Percentiles rank a stretch among this genome's conserved stretches.
Evolutionary conservation across 805 yeast species (phyloP).

Genomic region (Myxozyma kluyveri): DNA sequence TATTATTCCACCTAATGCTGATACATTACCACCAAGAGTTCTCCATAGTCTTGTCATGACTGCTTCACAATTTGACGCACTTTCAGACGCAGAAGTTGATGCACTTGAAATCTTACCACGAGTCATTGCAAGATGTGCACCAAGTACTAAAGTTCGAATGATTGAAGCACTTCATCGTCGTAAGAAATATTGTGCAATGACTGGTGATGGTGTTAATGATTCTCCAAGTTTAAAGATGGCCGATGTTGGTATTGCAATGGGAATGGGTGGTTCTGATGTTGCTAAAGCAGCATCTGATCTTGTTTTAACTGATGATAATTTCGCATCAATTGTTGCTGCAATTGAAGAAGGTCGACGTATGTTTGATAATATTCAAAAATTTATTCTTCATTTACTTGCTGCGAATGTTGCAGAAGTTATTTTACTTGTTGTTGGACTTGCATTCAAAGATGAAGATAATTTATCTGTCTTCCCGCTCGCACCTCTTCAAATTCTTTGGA

Average conservation of each 20-base stretch:
- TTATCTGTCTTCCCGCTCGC: slow-evolving; percentile 78
- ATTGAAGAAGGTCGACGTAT: slow-evolving; percentile 78
- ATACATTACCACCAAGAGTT: slow-evolving; percentile 38
- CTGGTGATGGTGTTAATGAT: slow-evolving; percentile 82
- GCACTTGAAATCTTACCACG: slow-evolving; percentile 63
- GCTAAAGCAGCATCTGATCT: slow-evolving; percentile 83
- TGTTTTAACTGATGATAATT: slow-evolving; percentile 72
- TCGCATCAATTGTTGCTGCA: slow-evolving; percentile 74
- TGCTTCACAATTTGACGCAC: slow-evolving; percentile 65
- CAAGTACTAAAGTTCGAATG: slow-evolving; percentile 77
- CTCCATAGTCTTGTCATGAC: slow-evolving; percentile 54
- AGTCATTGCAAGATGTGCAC: slow-evolving; percentile 81
- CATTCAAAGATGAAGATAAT: slow-evolving; percentile 59
- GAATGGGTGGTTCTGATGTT: slow-evolving; percentile 75
- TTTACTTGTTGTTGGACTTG: slow-evolving; percentile 67
- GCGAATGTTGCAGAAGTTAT: slow-evolving; percentile 71
- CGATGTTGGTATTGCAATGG: slow-evolving; percentile 84
- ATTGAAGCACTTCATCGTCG: slow-evolving; percentile 71
- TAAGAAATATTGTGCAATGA: slow-evolving; percentile 69
- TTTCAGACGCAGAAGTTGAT: slow-evolving; percentile 62
- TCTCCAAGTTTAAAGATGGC: slow-evolving; percentile 74
- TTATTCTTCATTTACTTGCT: slow-evolving; percentile 68
- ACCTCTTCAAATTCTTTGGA: slow-evolving; percentile 79
- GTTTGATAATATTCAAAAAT: slow-evolving; percentile 75
- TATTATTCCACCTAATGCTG: slow-evolving; percentile 56